phyloP scores from a whole-genome alignment of 2,329 filamentous ascomycete genomes.

The Microsporum audouinii region DNA sequence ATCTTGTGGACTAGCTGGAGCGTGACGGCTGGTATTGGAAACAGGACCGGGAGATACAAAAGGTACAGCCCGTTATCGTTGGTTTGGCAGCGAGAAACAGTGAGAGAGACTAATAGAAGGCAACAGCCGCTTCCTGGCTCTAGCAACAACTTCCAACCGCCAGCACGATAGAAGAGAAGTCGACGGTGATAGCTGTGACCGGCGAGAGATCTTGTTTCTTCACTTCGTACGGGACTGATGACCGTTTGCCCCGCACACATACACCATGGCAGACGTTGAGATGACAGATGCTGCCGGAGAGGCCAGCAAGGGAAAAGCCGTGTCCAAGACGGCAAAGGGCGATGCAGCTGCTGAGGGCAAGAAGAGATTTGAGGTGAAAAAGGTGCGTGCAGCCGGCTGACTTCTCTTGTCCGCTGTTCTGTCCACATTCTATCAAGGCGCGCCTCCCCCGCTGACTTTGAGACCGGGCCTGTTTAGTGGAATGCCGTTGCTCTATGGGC shows the following conservation, averaged over 20 bases:
- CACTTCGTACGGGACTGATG: not conserved
- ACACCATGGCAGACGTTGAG: constrained; percentile 82
- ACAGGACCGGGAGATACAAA: not conserved
- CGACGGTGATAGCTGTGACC: not conserved
- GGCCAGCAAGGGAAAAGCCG: constrained; percentile 43
- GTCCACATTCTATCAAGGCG: too few relatives aligned
- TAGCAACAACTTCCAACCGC: not conserved
- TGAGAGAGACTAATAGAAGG: not conserved
- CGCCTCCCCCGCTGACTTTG: not conserved
- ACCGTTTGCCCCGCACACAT: constrained; percentile 9
- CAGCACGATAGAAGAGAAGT: not conserved
- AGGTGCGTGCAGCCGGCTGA: constrained; percentile 46
- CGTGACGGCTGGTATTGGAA: not conserved
- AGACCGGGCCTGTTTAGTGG: constrained; percentile 51
- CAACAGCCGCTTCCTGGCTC: not conserved
- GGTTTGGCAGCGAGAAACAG: not conserved
- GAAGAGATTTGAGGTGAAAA: constrained; percentile 98
- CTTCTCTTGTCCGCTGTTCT: not conserved
- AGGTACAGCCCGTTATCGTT: not conserved
- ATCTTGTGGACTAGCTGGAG: not conserved
- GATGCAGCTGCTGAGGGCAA: constrained; percentile 53
- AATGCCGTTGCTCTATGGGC: constrained; percentile 97
- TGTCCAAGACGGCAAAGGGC: constrained; percentile 47
- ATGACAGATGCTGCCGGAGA: constrained; percentile 74
- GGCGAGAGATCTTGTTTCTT: not conserved